Conservation (phyloP, 495 filamentous ascomycete species). For the Trichoderma parareesei region DNA sequence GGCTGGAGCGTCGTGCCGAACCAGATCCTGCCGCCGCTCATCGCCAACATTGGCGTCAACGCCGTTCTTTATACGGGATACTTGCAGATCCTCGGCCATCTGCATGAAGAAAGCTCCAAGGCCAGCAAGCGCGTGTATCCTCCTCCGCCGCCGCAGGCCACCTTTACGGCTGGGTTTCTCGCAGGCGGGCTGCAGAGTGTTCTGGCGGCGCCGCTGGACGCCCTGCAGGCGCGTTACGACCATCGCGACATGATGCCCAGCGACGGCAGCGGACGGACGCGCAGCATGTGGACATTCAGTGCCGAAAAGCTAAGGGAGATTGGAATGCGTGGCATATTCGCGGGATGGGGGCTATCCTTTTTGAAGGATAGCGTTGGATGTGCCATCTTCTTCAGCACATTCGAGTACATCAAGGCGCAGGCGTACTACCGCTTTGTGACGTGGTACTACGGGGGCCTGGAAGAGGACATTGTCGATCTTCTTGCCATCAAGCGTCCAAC, state of each 20-base stretch:
- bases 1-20: slow-evolving; percentile 86
- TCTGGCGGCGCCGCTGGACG: slow-evolving; percentile 81
- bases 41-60: slow-evolving; percentile 80
- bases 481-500: slow-evolving; percentile 32
- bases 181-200: slow-evolving; percentile 74
- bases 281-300: slow-evolving; percentile 77
- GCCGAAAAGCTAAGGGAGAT: slow-evolving; percentile 67
- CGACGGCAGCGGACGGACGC: slow-evolving; percentile 27
- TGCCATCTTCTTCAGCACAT: slow-evolving; percentile 75
- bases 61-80: slow-evolving; percentile 84
- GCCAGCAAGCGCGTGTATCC: slow-evolving; percentile 66
- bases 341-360: slow-evolving; percentile 71
- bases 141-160: slow-evolving; percentile 54
- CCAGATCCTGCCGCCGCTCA: slow-evolving; percentile 75
- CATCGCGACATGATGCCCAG: slow-evolving; percentile 59
- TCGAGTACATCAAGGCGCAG: slow-evolving; percentile 83
- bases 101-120: slow-evolving; percentile 65
- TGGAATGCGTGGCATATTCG: slow-evolving; percentile 71
- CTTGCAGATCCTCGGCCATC: slow-evolving; percentile 62
- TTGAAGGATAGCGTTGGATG: slow-evolving; percentile 75
- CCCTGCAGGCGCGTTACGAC: slow-evolving; percentile 71
- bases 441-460: slow-evolving; percentile 62
- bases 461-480: slow-evolving; percentile 32
- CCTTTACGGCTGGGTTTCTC: slow-evolving; percentile 68
- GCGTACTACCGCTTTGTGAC: slow-evolving; percentile 73